These are phyloP conservation scores for Pugionium dolabratum DNA, from an alignment of 345 rosid species.

Conservation along the genomic window DNA sequence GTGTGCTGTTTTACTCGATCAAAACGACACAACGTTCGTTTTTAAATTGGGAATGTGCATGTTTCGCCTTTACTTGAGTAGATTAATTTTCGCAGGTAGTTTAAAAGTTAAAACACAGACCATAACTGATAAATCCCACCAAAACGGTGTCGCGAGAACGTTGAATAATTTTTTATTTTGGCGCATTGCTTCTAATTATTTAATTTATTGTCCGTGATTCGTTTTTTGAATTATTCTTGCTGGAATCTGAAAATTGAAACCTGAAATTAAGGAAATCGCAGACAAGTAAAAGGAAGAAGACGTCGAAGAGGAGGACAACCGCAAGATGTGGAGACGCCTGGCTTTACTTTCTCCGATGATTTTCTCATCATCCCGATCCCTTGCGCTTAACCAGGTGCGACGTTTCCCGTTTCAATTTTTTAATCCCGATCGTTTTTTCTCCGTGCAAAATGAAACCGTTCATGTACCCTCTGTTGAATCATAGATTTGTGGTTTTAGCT, in stretches of 20 bases:
- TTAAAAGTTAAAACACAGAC: slow-evolving; percentile 11
- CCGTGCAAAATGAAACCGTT: background rate
- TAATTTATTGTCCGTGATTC: slow-evolving; percentile 26
- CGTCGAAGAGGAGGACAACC: slow-evolving; percentile 15
- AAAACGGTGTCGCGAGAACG: slow-evolving; percentile 38
- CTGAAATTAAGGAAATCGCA: slow-evolving; percentile 7
- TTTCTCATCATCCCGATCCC: slow-evolving; percentile 52
- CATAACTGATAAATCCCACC: slow-evolving; percentile 21
- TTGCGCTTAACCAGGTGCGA: slow-evolving; percentile 50
- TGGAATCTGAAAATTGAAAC: slow-evolving; percentile 26
- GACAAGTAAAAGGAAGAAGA: slow-evolving; percentile 12
- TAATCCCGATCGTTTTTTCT: slow-evolving; percentile 11
- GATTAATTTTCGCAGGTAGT: slow-evolving; percentile 17
- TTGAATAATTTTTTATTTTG: slow-evolving; percentile 15
- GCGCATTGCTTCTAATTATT: slow-evolving; percentile 35
- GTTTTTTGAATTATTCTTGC: slow-evolving; percentile 46
- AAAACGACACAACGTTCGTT: too few species aligned
- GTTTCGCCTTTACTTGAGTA: slow-evolving; percentile 3
- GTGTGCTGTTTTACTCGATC: too few species aligned
- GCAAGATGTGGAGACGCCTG: slow-evolving; percentile 80
- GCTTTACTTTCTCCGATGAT: slow-evolving; percentile 59
- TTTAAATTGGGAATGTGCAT: slow-evolving; percentile 2
- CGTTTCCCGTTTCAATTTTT: background rate
- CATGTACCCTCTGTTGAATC: background rate
- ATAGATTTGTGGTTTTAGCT: background rate